Percentiles rank a stretch among this genome's conserved stretches.
Evolutionary conservation across 345 rosid genomes (phyloP).

Genomic region (Aquilaria malaccensis): DNA sequence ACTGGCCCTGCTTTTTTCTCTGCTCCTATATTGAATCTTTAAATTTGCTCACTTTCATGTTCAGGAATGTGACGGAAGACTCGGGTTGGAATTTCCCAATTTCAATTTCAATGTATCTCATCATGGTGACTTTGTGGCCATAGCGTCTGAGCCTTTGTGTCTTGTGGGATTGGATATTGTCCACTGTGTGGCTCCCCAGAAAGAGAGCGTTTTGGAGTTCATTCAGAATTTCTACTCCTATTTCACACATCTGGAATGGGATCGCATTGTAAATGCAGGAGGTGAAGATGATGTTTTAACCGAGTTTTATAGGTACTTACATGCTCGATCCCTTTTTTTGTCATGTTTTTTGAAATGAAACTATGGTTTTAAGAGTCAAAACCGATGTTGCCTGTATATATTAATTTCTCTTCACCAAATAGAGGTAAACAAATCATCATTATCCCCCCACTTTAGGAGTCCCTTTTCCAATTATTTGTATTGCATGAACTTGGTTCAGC

Average conservation of each 20-base stretch:
- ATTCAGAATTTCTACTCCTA: constrained; percentile 40
- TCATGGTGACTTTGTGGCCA: constrained; percentile 65
- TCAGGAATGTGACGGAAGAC: constrained; percentile 31
- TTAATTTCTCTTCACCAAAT: too few relatives aligned
- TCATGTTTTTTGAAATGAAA: too few relatives aligned
- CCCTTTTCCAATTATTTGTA: too few relatives aligned
- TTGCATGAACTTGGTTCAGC: too few relatives aligned
- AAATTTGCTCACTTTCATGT: constrained; percentile 6
- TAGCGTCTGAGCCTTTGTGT: constrained; percentile 69
- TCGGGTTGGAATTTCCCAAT: constrained; percentile 32
- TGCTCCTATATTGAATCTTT: background rate
- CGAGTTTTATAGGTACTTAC: constrained; percentile 53
- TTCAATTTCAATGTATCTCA: constrained; percentile 72
- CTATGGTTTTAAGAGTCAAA: too few relatives aligned
- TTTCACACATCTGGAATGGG: constrained; percentile 58
- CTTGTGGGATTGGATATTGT: constrained; percentile 68
- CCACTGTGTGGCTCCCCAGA: constrained; percentile 24
- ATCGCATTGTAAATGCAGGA: constrained; percentile 34
- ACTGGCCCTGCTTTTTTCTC: background rate
- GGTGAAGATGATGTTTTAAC: constrained; percentile 27
- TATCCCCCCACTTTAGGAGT: too few relatives aligned
- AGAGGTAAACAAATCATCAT: too few relatives aligned
- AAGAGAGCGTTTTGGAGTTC: constrained; percentile 38
- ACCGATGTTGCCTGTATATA: too few relatives aligned
- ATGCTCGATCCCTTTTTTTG: background rate